A percentile compares a stretch with the other conserved stretches of the same genome.
These are phyloP conservation scores for Colletotrichum sp. DNA, from an alignment of 2,329 filamentous ascomycete genomes.

Conservation along the genomic window DNA sequence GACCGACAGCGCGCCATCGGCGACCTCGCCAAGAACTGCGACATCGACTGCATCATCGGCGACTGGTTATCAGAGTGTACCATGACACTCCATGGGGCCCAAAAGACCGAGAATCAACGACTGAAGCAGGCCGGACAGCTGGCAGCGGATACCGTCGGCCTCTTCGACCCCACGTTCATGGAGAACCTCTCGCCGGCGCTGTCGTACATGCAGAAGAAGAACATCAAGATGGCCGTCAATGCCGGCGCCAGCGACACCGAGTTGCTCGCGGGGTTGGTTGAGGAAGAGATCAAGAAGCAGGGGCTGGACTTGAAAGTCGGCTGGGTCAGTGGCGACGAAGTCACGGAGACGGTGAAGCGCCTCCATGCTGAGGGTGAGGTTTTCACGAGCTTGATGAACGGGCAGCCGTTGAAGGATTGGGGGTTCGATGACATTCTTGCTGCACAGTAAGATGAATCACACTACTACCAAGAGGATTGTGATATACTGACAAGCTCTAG, in stretches of 20 bases:
- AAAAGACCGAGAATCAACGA: slow-evolving; percentile 28
- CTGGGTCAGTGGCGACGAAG: slow-evolving; percentile 42
- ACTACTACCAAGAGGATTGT: rapidly evolving
- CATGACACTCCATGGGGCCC: slow-evolving; percentile 27
- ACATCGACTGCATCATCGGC: slow-evolving; percentile 34
- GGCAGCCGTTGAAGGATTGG: slow-evolving; percentile 27
- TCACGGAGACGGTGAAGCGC: slow-evolving; percentile 29
- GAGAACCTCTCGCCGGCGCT: slow-evolving; percentile 35
- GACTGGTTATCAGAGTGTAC: slow-evolving; percentile 37
- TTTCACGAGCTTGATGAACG: slow-evolving; percentile 29
- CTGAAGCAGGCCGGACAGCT: slow-evolving; percentile 24
- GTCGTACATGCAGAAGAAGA: slow-evolving; percentile 27
- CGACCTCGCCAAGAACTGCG: slow-evolving; percentile 42
- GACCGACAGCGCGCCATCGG: slow-evolving; percentile 46
- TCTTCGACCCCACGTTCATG: slow-evolving; percentile 37
- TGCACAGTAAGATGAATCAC: not conserved
- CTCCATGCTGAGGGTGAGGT: slow-evolving; percentile 24
- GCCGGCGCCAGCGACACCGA: slow-evolving; percentile 42
- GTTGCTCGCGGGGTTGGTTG: slow-evolving; percentile 33
- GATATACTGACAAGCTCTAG: not conserved
- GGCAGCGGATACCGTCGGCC: slow-evolving; percentile 22
- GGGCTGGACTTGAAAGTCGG: slow-evolving; percentile 38
- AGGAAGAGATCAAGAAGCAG: slow-evolving; percentile 30
- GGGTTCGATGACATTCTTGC: slow-evolving; percentile 22
- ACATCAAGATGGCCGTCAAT: slow-evolving; percentile 43